These are phyloP conservation scores for Cryptomeria japonica DNA, from an alignment of 75 land plant species.

Conservation along the genomic window DNA sequence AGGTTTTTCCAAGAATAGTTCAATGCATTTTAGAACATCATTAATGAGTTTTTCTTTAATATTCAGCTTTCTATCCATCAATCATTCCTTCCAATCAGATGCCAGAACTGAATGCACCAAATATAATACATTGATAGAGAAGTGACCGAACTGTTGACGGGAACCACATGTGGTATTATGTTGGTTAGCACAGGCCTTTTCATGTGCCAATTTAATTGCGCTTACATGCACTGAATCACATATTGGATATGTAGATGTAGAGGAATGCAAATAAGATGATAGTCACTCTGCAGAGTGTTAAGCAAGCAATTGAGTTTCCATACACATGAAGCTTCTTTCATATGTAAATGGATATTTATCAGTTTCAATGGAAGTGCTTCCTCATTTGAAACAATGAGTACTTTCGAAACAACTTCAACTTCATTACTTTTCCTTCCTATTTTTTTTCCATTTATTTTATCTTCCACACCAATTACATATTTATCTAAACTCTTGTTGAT, in stretches of 20 bases:
- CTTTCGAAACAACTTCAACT: no score
- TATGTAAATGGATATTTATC: background rate
- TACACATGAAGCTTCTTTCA: background rate
- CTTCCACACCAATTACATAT: background rate
- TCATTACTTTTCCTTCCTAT: background rate
- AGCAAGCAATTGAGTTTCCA: slow-evolving; percentile 8
- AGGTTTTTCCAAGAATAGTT: slow-evolving; percentile 1
- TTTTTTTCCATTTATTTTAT: background rate
- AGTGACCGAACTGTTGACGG: slow-evolving; percentile 6
- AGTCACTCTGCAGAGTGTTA: slow-evolving; percentile 6
- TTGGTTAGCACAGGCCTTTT: background rate
- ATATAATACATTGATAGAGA: background rate
- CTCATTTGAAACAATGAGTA: background rate
- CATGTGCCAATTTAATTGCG: background rate
- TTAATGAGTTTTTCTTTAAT: background rate
- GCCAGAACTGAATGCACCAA: slow-evolving; percentile 9
- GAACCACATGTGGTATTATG: background rate
- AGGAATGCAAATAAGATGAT: slow-evolving; percentile 3
- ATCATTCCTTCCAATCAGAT: slow-evolving; percentile 4
- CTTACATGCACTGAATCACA: slow-evolving; percentile 6
- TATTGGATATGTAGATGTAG: slow-evolving; percentile 3
- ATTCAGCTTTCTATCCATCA: background rate
- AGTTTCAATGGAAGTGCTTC: background rate
- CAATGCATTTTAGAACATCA: background rate
- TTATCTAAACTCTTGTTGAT: no score